Conservation (phyloP, 2,329 filamentous ascomycete species). For the Metarhizium anisopliae region DNA sequence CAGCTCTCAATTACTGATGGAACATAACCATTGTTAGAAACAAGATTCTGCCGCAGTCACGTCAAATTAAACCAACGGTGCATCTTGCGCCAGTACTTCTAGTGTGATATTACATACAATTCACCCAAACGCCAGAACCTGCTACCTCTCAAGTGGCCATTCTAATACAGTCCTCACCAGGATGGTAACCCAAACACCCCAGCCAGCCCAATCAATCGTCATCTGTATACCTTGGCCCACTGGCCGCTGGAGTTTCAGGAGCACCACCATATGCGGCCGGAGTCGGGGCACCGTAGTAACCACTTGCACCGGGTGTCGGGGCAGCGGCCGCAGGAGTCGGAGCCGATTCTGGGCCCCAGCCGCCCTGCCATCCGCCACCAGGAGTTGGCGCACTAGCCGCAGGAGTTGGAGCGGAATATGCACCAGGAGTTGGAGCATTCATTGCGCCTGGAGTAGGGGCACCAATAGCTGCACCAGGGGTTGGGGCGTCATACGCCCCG, state of each 20-base stretch:
- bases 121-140: not conserved
- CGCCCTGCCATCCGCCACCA: slow-evolving; percentile 51
- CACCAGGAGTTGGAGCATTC: slow-evolving; percentile 64
- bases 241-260: slow-evolving; percentile 53
- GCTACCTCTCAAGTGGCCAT: not conserved
- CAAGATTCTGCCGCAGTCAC: not conserved
- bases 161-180: not conserved
- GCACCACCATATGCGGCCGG: slow-evolving; percentile 49
- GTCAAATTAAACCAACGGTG: not conserved
- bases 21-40: not conserved
- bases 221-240: slow-evolving; percentile 45
- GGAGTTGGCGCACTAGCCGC: slow-evolving; percentile 61
- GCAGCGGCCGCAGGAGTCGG: slow-evolving; percentile 58
- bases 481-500: slow-evolving; percentile 59
- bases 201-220: slow-evolving; percentile 27
- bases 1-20: not conserved
- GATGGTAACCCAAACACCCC: not conserved
- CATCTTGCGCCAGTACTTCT: not conserved
- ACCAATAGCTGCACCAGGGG: slow-evolving; percentile 48
- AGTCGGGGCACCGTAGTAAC: slow-evolving; percentile 56
- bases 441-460: slow-evolving; percentile 54
- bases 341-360: slow-evolving; percentile 53
- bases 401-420: slow-evolving; percentile 55
- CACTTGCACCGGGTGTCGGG: slow-evolving; percentile 60
- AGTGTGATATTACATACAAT: not conserved